Conservation (phyloP, 2,329 filamentous ascomycete species). For the Colletotrichum musae region DNA sequence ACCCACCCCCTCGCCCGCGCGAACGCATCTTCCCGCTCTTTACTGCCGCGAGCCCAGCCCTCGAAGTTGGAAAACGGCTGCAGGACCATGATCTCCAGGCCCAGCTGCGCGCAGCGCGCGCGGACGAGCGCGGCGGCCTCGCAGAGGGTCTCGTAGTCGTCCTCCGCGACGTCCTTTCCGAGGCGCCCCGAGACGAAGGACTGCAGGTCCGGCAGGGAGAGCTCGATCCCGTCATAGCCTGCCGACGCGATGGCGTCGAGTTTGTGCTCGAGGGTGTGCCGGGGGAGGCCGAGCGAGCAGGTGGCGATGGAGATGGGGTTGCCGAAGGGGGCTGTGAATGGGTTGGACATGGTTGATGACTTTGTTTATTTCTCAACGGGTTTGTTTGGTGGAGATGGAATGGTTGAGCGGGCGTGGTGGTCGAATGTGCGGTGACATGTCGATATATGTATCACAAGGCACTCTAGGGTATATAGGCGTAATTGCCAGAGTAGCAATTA, state of each 20-base stretch:
- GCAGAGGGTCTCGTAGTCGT: conserved; percentile 73
- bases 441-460: not conserved
- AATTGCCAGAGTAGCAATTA: no score
- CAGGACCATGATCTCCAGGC: conserved; percentile 76
- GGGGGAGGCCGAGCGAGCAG: conserved; percentile 62
- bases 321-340: conserved; percentile 3
- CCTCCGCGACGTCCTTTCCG: conserved; percentile 62
- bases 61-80: conserved; percentile 86
- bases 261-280: conserved; percentile 70
- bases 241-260: conserved; percentile 74
- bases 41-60: conserved; percentile 74
- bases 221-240: conserved; percentile 79
- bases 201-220: conserved; percentile 81
- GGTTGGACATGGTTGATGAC: not conserved
- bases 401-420: not conserved
- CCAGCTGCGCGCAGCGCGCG: conserved; percentile 66
- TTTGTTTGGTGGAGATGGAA: no score
- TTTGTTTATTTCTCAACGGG: no score
- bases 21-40: conserved; percentile 74
- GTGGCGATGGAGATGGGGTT: conserved; percentile 67
- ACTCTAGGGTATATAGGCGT: no score
- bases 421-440: not conserved
- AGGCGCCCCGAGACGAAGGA: conserved; percentile 69
- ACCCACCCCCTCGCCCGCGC: conserved; percentile 76
- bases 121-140: conserved; percentile 69